Evolutionary conservation across 345 rosid genomes (phyloP).

Genomic region (Linum usitatissimum): DNA sequence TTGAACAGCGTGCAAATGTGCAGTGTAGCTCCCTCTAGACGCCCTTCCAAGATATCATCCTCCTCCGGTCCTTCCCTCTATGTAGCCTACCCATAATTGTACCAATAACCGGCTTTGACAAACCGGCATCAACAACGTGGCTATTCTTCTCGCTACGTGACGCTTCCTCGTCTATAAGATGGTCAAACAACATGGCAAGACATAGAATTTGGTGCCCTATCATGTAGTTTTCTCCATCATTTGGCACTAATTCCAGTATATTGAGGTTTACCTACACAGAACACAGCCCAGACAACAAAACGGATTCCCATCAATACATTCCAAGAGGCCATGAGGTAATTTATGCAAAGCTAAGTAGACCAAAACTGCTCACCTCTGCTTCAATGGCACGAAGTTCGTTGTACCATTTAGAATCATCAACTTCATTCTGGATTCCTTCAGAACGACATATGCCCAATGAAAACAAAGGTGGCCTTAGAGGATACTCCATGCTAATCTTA

Average conservation of each 20-base stretch:
- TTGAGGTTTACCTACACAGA: slow-evolving; percentile 63
- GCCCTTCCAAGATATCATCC: slow-evolving; percentile 86
- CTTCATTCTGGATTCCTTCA: slow-evolving; percentile 25
- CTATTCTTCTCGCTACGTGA: slow-evolving; percentile 40
- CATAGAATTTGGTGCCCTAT: slow-evolving; percentile 64
- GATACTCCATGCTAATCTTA: slow-evolving; percentile 72
- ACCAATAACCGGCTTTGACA: slow-evolving; percentile 68
- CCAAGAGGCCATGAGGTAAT: not conserved
- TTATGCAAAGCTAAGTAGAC: not conserved
- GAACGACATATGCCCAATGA: slow-evolving; percentile 34
- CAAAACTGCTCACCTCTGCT: slow-evolving; percentile 58
- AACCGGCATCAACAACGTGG: slow-evolving; percentile 60
- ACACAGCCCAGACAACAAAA: not conserved
- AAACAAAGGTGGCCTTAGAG: slow-evolving; percentile 77
- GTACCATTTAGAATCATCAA: slow-evolving; percentile 35
- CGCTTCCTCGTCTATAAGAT: slow-evolving; percentile 50
- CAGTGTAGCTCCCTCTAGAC: not conserved
- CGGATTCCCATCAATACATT: not conserved
- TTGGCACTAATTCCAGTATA: slow-evolving; percentile 53
- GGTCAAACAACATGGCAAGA: slow-evolving; percentile 83
- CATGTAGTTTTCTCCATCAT: slow-evolving; percentile 42
- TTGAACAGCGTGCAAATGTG: no score
- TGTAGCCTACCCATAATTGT: slow-evolving; percentile 67
- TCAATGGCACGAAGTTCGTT: slow-evolving; percentile 82
- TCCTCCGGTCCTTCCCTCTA: slow-evolving; percentile 84